These are phyloP conservation scores for Rhizophora apiculata DNA, from an alignment of 345 rosid genomes.

Conservation along the genomic window DNA sequence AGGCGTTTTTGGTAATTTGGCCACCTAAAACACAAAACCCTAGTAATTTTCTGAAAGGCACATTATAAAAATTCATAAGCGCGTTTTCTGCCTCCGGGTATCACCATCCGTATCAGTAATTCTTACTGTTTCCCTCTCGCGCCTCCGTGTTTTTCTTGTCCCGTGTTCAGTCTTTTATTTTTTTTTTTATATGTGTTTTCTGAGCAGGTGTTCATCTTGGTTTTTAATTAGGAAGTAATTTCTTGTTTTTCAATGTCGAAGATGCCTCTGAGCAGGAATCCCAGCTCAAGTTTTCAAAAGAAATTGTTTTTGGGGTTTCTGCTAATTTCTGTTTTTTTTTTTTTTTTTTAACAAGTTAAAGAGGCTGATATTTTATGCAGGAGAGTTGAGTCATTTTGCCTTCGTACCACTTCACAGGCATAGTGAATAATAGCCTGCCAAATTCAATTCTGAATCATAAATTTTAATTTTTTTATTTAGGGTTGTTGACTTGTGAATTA, in stretches of 20 bases:
- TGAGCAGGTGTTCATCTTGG: neutral
- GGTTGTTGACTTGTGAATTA: no score
- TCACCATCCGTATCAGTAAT: neutral
- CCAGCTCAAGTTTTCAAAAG: neutral
- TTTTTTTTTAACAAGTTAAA: neutral
- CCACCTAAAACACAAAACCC: neutral
- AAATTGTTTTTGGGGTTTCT: constrained; percentile 18
- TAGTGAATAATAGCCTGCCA: constrained; percentile 48
- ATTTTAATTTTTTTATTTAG: neutral
- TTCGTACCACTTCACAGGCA: constrained; percentile 20
- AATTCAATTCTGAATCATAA: neutral
- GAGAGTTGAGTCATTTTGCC: constrained; percentile 52
- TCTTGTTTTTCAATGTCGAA: no score
- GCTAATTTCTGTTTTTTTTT: neutral
- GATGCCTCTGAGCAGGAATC: constrained; percentile 30
- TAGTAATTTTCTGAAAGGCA: neutral
- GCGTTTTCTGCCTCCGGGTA: accelerated
- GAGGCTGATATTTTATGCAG: constrained; percentile 45
- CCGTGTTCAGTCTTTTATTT: neutral
- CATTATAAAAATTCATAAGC: neutral
- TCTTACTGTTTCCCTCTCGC: neutral
- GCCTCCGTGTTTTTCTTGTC: neutral
- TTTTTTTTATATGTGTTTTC: no score
- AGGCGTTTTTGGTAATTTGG: no score
- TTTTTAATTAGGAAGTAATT: neutral